Base-by-base conservation (phyloP, 2,329 filamentous ascomycete species). In the Ceratocystis colombiana region DNA sequence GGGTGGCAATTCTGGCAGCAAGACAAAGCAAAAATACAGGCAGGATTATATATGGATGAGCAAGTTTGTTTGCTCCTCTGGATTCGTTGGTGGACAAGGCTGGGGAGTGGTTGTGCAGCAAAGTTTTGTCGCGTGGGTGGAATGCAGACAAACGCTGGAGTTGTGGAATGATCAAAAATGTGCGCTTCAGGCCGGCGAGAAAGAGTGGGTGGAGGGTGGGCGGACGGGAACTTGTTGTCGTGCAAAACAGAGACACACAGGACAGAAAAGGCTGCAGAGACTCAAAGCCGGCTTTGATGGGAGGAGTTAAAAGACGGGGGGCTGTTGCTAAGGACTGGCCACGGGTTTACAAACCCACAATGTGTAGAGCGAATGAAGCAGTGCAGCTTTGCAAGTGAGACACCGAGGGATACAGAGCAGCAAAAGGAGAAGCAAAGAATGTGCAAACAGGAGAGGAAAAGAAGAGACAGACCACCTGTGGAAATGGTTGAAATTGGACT, bases 31-130 rank as follows among this genome's bases (percentile, higher is more conserved):
- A n/a, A 10, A 53, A 25, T 22, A 37, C n/a, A 4, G 12, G 37
- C 10, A 41, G 37, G 37, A 41, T 41, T 30, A 64, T 41, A 62
- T 41, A 44, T 41, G 28, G 37, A 41, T 25, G 22, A 15, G 48
- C 48, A 25, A 15, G 48, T 28, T 41, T 53, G 48, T 25, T 53
- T 53, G 48, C 48, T 53, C 3, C 8, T 8, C 61, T 59, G 6
- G 55, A 59, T 37, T 59, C 55, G 55, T 59, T 59, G 30, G 55
- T 20, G 25, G 55, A 20, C 25, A 59, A 59, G 55, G 55, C 28
- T 59, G 55, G 55, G 53, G 15, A 22, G 53, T n/a, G 48, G 48
- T 53, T 25, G 28, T n/a, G 28, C 15, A 15, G 55, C 30, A 37
- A 59, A 33, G 20, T 20, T 59, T 37, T 33, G 20, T 37, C 33